Base-by-base conservation (phyloP, 768 basidiomycete genomes). In the Termitomyces sp. region DNA sequence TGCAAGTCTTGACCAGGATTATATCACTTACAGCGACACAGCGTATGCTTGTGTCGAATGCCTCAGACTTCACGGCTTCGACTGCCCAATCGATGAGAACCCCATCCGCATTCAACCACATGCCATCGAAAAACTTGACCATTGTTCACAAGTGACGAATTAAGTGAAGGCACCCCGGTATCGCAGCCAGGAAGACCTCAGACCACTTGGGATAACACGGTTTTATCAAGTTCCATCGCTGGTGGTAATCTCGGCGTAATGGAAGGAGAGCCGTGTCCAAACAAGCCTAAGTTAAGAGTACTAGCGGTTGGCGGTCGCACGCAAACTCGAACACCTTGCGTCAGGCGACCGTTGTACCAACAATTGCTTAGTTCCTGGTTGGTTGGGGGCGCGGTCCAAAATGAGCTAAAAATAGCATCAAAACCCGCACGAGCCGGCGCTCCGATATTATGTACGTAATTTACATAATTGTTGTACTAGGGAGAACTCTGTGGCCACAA, bases 121-220 rank as follows among this genome's bases (percentile, higher is more conserved):
- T 73, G 18, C 73, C 73, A 61, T 70, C 64, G 22, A 71, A 72
- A 60, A 74, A 73, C 55, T 74, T 74, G 39, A 74, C 71, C 71
- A 73, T 72, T 38, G 32, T 20, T 36, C 9, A 22, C 20, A 13
- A n/a, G n/a, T n/a, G n/a, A n/a, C n/a, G n/a, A n/a, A n/a, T n/a
- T n/a, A n/a, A n/a, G n/a, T n/a, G n/a, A 39, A 38, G 16, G 1
- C 42, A 44, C 42, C 11, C 42, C n/a, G 18, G 11, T 20, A 44
- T 44, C n/a, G n/a, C 42, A 9, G 42, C 20, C 3, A 44, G n/a
- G n/a, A n/a, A 44, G n/a, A 44, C 42, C n/a, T 44, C 20, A n/a
- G 8, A 20, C n/a, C 8, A n/a, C 18, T 42, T 16, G 8, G 5
- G n/a, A 3, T n/a, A n/a, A 42, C 40, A 42, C 40, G 40, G 40